These are phyloP conservation scores for Alternaria sp. DNA, from an alignment of 2,329 filamentous ascomycete genomes.

Conservation along the genomic window DNA sequence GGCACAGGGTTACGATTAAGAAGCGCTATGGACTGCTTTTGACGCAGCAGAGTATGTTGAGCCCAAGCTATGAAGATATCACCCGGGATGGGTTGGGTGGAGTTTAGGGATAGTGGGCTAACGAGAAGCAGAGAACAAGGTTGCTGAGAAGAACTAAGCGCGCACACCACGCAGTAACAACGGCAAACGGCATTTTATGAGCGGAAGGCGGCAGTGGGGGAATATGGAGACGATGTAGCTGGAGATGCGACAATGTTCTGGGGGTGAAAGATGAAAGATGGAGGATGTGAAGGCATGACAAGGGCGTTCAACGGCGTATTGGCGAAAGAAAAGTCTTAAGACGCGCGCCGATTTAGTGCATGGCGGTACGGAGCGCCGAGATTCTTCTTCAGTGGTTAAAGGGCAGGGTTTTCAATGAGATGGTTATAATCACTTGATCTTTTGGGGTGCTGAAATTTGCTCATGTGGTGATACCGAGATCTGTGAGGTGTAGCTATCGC, in stretches of 20 bases:
- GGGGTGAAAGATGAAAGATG: background rate
- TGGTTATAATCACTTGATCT: background rate
- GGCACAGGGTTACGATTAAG: constrained; percentile 92
- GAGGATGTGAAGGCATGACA: background rate
- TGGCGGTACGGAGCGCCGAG: background rate
- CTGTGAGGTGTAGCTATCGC: background rate
- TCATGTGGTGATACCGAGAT: background rate
- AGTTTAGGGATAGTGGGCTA: background rate
- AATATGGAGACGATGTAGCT: too few relatives aligned
- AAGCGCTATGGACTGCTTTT: constrained; percentile 88
- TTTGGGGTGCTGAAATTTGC: background rate
- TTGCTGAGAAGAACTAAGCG: constrained; percentile 22
- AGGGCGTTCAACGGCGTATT: constrained; percentile 11
- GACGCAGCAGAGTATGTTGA: constrained; percentile 70
- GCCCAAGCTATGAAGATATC: background rate
- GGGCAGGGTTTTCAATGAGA: background rate
- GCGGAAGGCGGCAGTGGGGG: background rate
- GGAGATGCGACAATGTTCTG: background rate
- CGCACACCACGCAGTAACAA: background rate
- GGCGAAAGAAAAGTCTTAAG: background rate
- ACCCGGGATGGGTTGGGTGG: background rate
- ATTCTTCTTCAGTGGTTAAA: background rate
- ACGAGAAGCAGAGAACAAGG: constrained; percentile 31
- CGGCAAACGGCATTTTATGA: background rate
- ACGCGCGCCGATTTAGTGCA: background rate